Percentiles rank a stretch among this genome's conserved stretches.
These are phyloP conservation scores for Copromyces sp. DNA, from an alignment of 495 filamentous ascomycete species.

Conservation along the genomic window DNA sequence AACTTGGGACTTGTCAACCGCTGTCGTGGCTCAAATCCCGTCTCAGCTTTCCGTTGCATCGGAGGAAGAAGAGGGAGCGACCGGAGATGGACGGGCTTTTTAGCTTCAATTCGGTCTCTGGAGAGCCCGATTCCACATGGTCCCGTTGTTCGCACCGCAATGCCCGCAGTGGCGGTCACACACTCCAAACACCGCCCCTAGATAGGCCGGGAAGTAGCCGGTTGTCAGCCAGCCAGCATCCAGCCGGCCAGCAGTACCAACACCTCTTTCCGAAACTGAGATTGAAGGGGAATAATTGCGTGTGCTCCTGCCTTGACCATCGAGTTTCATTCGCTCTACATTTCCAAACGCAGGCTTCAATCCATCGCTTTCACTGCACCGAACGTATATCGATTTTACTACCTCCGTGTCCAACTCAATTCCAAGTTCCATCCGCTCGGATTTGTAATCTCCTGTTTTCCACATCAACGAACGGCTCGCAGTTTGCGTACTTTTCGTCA, in stretches of 20 bases:
- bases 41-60: background rate
- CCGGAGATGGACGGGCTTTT: background rate
- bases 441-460: background rate
- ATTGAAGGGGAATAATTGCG: background rate
- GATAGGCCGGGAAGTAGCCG: background rate
- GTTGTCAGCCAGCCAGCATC: background rate
- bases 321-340: background rate
- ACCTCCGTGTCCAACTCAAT: background rate
- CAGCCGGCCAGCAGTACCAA: background rate
- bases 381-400: background rate
- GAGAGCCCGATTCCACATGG: background rate
- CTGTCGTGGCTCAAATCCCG: background rate
- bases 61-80: background rate
- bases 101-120: background rate
- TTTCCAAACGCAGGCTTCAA: background rate
- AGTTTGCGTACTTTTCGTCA: background rate
- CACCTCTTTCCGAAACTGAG: background rate
- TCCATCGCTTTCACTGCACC: background rate
- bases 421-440: constrained; percentile 12
- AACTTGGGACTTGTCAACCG: background rate
- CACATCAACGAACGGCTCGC: background rate
- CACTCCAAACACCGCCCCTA: background rate
- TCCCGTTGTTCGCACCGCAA: background rate
- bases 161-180: background rate
- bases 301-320: background rate